A percentile compares a stretch with the other conserved stretches of the same genome.
Evolutionary conservation across 257 asterid genomes (phyloP).

Genomic region (Salvia splendens): DNA sequence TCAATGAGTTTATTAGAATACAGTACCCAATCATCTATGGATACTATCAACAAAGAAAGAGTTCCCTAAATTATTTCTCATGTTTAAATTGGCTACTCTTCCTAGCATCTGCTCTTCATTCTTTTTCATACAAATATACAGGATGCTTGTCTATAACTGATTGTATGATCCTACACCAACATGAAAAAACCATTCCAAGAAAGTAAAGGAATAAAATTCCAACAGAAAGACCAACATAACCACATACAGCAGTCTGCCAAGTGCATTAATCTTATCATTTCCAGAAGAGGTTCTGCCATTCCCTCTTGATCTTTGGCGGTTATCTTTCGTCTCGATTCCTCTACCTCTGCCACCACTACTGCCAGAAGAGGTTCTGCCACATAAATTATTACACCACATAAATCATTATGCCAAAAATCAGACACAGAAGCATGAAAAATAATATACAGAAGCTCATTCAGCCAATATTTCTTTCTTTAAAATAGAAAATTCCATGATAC

Average conservation of each 20-base stretch:
- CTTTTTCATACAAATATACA: neutral
- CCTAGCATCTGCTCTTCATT: neutral
- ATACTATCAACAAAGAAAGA: neutral
- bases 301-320: slow-evolving; percentile 46
- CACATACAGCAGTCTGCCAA: slow-evolving; percentile 78
- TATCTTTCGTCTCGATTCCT: slow-evolving; percentile 43
- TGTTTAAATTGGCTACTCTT: no score
- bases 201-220: neutral
- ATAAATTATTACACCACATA: no score
- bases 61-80: neutral
- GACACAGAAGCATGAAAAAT: neutral
- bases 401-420: slow-evolving; percentile 6
- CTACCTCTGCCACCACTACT: slow-evolving; percentile 55
- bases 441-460: neutral
- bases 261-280: slow-evolving; percentile 70
- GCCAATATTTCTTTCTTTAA: neutral
- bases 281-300: slow-evolving; percentile 46
- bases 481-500: neutral
- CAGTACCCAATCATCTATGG: neutral
- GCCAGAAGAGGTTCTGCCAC: no score
- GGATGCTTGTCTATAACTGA: neutral
- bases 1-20: slow-evolving; percentile 12
- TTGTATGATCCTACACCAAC: slow-evolving; percentile 2
- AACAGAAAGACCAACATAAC: neutral
- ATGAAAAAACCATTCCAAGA: neutral